Base-by-base conservation (phyloP, 2,329 filamentous ascomycete species). In the Alternaria angustiovoidea region DNA sequence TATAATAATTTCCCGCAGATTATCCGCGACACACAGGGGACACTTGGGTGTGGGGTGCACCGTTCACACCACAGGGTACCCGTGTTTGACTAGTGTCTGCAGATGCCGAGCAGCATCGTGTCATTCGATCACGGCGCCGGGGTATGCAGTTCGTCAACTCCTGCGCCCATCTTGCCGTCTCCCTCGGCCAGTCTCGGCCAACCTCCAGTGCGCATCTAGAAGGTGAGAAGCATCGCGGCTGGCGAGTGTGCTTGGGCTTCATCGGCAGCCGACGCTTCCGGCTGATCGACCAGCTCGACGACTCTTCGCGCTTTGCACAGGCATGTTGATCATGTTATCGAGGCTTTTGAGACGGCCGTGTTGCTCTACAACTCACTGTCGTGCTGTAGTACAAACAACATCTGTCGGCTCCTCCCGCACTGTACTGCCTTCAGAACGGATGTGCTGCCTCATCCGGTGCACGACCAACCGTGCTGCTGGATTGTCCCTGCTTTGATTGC, bases 1-100 rank as follows among this genome's bases (percentile, higher is more conserved):
- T 34, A 9, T 7, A 36, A 39, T 46, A 64, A 71, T 71, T 47
- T 59, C 68, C 68, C 67, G 68, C 60, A 61, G 61, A 64, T 63
- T 67, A 68, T 57, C 69, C 68, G 65, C 57, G 14, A 20, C 34
- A 57, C 57, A 48, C 60, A 63, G 57, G 57, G 61, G 42, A 34
- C 34, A 24, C 43, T 56, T 68, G 39, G 18, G 69, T 68, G 65
- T 70, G 70, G 71, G 66, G 56, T 44, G 47, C 49, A 51, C 54
- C 54, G 44, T 58, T 61, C 34, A 54, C 41, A 55, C 51, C 26
- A 24, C 54, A 57, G 28, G 44, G 38, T 22, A 46, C 38, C 59
- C 44, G 49, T 48, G 55, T 54, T 54, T 59, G 51, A 55, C 55
- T 57, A 59, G 38, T 60, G 58, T 54, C 61, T 68, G 54, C 55